Base-by-base conservation (phyloP, 352 stramenopile species). In the Ophiocytium majus region DNA sequence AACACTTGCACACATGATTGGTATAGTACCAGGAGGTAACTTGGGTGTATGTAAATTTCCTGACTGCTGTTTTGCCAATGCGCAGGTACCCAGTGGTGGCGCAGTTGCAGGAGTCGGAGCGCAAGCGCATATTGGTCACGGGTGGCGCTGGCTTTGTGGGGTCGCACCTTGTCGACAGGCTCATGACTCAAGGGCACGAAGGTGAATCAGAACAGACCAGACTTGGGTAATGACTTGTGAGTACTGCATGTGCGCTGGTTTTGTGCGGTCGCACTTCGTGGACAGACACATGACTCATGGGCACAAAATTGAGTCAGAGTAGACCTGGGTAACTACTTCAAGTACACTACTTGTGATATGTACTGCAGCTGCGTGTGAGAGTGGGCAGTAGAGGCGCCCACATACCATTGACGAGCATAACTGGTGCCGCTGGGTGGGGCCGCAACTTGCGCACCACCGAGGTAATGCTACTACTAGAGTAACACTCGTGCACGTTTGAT, bases 121-220 rank as follows among this genome's bases (percentile, higher is more conserved):
- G 75, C 5, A 81, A 81, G 28, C 35, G 75, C 1, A 81, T 81
- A 28, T 76, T 89, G 17, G 85, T 89, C 35, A 89, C 85, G 28
- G 95, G 95, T 23, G 95, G 95, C 57, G 95, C 95, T 0, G 95
- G 95, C 17, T 98, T 98, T 88, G 95, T 98, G 82, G 95, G 95
- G 57, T 95, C 94, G 63, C 94, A 98, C 87, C 84, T 98, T 79
- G 96, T 95, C 86, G 92, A 91, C 63, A 89, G 90, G 19, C 88
- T 98, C 33, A 96, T 99, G 91, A 93, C 96, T 83, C 91, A 97
- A 85, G 97, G 97, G 36, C 96, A 99, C 89, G 96, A 99, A 85
- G 94, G 66, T 78, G 35, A 78, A 14, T n/a, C n/a, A n/a, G n/a
- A n/a, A n/a, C n/a, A n/a, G n/a, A n/a, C n/a, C n/a, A 57, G 43